A percentile compares a stretch with the other conserved stretches of the same genome.
These are phyloP conservation scores for Leucocoprinus sp. DNA, from an alignment of 768 basidiomycete species.

Conservation along the genomic window DNA sequence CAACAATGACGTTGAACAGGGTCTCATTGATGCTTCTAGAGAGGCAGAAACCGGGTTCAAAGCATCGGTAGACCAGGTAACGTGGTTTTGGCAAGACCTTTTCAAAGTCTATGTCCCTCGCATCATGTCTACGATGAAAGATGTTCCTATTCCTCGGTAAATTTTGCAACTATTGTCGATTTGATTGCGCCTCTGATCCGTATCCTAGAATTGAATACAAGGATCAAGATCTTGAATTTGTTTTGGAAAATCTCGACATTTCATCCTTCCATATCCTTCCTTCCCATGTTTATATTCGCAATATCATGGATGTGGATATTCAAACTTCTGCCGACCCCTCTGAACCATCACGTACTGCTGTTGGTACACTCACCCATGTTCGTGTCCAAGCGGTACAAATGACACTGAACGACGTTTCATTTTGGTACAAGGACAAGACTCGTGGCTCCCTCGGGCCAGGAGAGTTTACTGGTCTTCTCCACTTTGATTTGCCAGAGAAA, in stretches of 20 bases:
- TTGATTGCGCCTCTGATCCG: background rate
- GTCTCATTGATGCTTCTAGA: slow-evolving; percentile 25
- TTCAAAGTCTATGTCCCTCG: slow-evolving; percentile 74
- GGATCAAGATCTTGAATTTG: slow-evolving; percentile 60
- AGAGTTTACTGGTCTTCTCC: slow-evolving; percentile 55
- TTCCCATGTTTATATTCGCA: slow-evolving; percentile 63
- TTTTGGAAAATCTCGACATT: slow-evolving; percentile 67
- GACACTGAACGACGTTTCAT: slow-evolving; percentile 55
- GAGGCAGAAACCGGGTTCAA: slow-evolving; percentile 36
- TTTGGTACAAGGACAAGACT: slow-evolving; percentile 63
- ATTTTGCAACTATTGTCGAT: slow-evolving; percentile 3
- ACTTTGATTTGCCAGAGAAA: slow-evolving; percentile 52
- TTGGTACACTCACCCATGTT: slow-evolving; percentile 61
- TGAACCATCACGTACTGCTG: slow-evolving; percentile 33
- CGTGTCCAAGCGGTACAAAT: slow-evolving; percentile 60
- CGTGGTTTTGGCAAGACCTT: slow-evolving; percentile 77
- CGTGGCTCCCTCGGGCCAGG: slow-evolving; percentile 40
- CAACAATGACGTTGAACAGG: slow-evolving; percentile 38
- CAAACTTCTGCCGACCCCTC: slow-evolving; percentile 30
- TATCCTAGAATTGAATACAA: slow-evolving; percentile 59
- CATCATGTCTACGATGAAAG: slow-evolving; percentile 40
- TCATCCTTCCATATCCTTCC: slow-evolving; percentile 61
- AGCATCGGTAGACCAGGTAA: slow-evolving; percentile 48
- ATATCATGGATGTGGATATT: slow-evolving; percentile 53
- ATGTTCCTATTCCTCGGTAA: slow-evolving; percentile 64